phyloP scores from a whole-genome alignment of 225 moss, liverwort and hornwort species.

The Rhytidiadelphus loreus region DNA sequence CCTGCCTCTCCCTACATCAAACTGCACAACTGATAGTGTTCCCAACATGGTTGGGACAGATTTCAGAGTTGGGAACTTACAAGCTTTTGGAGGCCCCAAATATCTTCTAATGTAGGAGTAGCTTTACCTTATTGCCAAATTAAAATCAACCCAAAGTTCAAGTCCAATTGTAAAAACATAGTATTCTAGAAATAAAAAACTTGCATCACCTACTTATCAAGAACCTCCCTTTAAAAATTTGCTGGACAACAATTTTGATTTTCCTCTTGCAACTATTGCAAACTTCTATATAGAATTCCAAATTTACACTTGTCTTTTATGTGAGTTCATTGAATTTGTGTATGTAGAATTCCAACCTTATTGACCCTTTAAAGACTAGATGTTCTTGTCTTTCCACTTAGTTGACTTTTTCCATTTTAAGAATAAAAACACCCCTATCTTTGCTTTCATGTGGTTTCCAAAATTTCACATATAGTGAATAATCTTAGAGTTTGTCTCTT shows the following conservation, averaged over 20 bases:
- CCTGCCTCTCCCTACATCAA: too few relatives aligned
- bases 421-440: fast-evolving
- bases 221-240: too few relatives aligned
- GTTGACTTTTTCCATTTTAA: neutral
- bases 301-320: neutral
- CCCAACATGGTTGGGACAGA: too few relatives aligned
- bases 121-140: neutral
- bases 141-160: neutral
- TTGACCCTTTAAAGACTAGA: fast-evolving
- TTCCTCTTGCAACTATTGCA: fast-evolving
- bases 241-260: fast-evolving
- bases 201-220: fast-evolving
- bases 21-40: too few relatives aligned
- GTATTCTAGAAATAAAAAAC: neutral
- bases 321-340: fast-evolving
- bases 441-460: neutral
- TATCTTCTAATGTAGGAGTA: too few relatives aligned
- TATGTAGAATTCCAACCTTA: fast-evolving
- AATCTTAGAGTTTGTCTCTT: fast-evolving
- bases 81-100: too few relatives aligned
- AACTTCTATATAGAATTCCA: neutral
- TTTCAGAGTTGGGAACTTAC: too few relatives aligned
- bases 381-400: neutral
- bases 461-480: neutral
- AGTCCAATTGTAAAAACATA: too few relatives aligned